phyloP scores from a whole-genome alignment of 768 basidiomycete genomes.

The Rhodosporidiobolus sp. region DNA sequence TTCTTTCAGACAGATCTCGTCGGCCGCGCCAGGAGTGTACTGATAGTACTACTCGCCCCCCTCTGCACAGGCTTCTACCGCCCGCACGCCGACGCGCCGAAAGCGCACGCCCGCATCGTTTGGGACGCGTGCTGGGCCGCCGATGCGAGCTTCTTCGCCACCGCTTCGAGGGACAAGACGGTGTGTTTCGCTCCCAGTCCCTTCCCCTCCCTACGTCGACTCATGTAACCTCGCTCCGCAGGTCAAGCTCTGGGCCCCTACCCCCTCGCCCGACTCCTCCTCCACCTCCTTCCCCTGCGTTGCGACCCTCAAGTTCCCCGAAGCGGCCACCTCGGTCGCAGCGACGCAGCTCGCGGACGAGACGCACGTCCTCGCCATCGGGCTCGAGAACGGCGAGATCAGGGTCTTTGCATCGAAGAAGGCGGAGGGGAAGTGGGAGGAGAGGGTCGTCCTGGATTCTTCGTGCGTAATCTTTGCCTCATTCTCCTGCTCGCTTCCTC shows the following conservation, averaged over 20 bases:
- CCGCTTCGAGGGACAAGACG: constrained; percentile 92
- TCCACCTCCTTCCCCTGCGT: constrained; percentile 57
- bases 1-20: not conserved
- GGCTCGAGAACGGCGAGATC: constrained; percentile 77
- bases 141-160: constrained; percentile 77
- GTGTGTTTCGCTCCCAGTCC: constrained; percentile 52
- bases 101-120: constrained; percentile 85
- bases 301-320: constrained; percentile 62
- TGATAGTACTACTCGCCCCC: not conserved
- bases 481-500: too few relatives aligned
- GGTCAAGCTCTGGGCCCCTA: constrained; percentile 76
- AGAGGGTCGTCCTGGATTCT: constrained; percentile 54
- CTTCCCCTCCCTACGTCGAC: too few relatives aligned
- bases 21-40: too few relatives aligned
- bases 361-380: constrained; percentile 69
- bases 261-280: constrained; percentile 46
- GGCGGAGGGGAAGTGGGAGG: constrained; percentile 54
- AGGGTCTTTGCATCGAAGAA: constrained; percentile 57
- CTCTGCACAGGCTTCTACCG: constrained; percentile 58
- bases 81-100: constrained; percentile 59
- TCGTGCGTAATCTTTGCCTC: constrained; percentile 53
- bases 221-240: constrained; percentile 47
- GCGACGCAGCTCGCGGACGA: constrained; percentile 54
- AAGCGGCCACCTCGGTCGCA: constrained; percentile 79
- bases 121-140: constrained; percentile 90